A percentile compares a stretch with the other conserved stretches of the same genome.
Conservation (phyloP, 2,329 filamentous ascomycete genomes). For the Gaeumannomyces tritici region DNA sequence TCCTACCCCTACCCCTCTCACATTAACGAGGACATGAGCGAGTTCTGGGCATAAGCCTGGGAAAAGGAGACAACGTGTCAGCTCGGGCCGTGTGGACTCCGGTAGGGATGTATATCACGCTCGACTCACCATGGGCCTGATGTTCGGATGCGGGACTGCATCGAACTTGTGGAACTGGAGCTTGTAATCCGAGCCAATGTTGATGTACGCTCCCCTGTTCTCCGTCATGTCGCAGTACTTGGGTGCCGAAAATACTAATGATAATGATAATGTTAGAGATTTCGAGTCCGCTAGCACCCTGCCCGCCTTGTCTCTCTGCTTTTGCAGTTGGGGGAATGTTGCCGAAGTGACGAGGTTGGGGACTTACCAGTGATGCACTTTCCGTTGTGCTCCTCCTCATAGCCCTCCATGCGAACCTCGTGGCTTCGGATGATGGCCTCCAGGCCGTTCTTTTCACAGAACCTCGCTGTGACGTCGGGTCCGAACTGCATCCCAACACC, state of each 20-base stretch:
- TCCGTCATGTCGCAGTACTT: slow-evolving; percentile 97
- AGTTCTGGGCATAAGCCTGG: slow-evolving; percentile 77
- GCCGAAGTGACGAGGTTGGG: background rate
- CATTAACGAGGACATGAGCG: slow-evolving; percentile 69
- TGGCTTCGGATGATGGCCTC: slow-evolving; percentile 95
- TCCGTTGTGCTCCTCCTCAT: slow-evolving; percentile 93
- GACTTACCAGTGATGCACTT: slow-evolving; percentile 78
- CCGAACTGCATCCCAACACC: slow-evolving; percentile 96
- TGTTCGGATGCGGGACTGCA: slow-evolving; percentile 89
- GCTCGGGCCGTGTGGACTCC: background rate
- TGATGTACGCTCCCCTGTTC: slow-evolving; percentile 98
- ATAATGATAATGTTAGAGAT: background rate
- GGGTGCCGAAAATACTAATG: slow-evolving; percentile 82
- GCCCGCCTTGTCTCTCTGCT: background rate
- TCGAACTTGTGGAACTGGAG: slow-evolving; percentile 90
- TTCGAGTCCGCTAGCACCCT: background rate
- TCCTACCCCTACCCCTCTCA: slow-evolving; percentile 25
- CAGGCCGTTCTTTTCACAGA: slow-evolving; percentile 92
- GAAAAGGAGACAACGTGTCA: slow-evolving; percentile 6
- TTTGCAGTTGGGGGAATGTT: background rate
- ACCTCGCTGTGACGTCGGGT: slow-evolving; percentile 88
- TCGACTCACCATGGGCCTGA: slow-evolving; percentile 72
- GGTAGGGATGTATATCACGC: background rate
- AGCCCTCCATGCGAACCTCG: slow-evolving; percentile 98
- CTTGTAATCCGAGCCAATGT: slow-evolving; percentile 86